Evolutionary conservation across 2,329 filamentous ascomycete species (phyloP).

Genomic region (Apiospora phragmitis): DNA sequence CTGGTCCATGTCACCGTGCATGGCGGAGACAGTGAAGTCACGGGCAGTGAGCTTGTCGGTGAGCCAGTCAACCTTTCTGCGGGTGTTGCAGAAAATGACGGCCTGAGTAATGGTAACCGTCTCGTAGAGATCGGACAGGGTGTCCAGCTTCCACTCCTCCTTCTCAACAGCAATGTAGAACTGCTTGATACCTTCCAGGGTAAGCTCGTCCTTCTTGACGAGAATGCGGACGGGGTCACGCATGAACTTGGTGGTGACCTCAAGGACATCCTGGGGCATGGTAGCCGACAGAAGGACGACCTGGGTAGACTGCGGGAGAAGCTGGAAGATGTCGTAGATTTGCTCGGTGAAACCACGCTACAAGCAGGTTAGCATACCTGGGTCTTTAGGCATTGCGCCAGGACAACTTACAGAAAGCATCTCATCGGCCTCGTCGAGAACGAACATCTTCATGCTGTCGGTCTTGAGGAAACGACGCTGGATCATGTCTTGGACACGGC

Average conservation of each 20-base stretch:
- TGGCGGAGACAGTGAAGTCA: conserved; percentile 99
- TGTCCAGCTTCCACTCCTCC: conserved; percentile 99
- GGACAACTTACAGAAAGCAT: conserved; percentile 77
- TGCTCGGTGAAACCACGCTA: conserved; percentile 98
- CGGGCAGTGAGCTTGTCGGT: conserved; percentile 98
- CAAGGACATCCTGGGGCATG: conserved; percentile 98
- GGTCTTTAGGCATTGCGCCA: conserved; percentile 11
- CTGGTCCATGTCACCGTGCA: conserved; percentile 99
- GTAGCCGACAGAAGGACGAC: conserved; percentile 97
- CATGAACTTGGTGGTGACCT: conserved; percentile 99
- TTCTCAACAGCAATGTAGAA: conserved; percentile 99
- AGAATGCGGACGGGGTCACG: conserved; percentile 97
- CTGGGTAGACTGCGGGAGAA: conserved; percentile 96
- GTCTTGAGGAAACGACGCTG: conserved; percentile 96
- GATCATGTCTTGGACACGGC: conserved; percentile 99
- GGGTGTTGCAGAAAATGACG: conserved; percentile 99
- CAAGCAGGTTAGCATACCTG: conserved; percentile 35
- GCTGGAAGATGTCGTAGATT: conserved; percentile 99
- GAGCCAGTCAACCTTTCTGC: conserved; percentile 99
- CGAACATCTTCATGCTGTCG: conserved; percentile 99
- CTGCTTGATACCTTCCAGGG: conserved; percentile 99
- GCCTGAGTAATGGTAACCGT: conserved; percentile 99
- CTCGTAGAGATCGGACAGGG: conserved; percentile 97
- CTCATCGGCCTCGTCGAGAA: conserved; percentile 98
- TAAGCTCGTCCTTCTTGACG: conserved; percentile 99